phyloP scores from a whole-genome alignment of 2,329 filamentous ascomycete genomes.

The Colletotrichum brevisporum region DNA sequence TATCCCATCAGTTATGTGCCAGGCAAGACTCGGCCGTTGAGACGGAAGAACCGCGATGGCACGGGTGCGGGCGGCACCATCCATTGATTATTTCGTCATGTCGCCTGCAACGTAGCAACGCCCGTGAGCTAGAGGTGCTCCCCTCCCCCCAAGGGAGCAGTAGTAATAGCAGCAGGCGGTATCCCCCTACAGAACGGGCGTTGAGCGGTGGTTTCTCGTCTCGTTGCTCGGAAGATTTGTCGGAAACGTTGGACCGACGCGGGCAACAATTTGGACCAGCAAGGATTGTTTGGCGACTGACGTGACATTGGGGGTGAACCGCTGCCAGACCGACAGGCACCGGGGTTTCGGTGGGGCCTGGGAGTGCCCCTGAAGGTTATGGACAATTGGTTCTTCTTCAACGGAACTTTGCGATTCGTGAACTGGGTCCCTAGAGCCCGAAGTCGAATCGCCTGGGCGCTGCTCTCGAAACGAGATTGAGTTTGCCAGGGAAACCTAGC shows the following conservation, averaged over 20 bases:
- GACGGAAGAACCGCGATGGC: background rate
- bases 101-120: conserved; percentile 9
- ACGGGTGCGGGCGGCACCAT: conserved; percentile 1
- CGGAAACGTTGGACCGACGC: conserved; percentile 27
- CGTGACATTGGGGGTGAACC: conserved; percentile 36
- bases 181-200: background rate
- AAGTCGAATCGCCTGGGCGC: conserved; percentile 31
- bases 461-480: conserved; percentile 39
- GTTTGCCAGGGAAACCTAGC: conserved; percentile 36
- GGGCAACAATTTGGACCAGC: conserved; percentile 10
- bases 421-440: conserved; percentile 17
- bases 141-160: too few species aligned
- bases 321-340: conserved; percentile 31
- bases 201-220: background rate
- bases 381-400: conserved; percentile 31
- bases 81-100: conserved; percentile 23
- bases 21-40: background rate
- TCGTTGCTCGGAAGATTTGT: conserved; percentile 33
- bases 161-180: too few species aligned
- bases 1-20: background rate
- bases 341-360: conserved; percentile 25
- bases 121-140: too few species aligned
- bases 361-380: conserved; percentile 16
- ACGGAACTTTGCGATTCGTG: conserved; percentile 35
- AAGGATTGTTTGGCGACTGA: conserved; percentile 27